Base-by-base conservation (phyloP, 495 filamentous ascomycete genomes). In the Neohortaea acidophila region DNA sequence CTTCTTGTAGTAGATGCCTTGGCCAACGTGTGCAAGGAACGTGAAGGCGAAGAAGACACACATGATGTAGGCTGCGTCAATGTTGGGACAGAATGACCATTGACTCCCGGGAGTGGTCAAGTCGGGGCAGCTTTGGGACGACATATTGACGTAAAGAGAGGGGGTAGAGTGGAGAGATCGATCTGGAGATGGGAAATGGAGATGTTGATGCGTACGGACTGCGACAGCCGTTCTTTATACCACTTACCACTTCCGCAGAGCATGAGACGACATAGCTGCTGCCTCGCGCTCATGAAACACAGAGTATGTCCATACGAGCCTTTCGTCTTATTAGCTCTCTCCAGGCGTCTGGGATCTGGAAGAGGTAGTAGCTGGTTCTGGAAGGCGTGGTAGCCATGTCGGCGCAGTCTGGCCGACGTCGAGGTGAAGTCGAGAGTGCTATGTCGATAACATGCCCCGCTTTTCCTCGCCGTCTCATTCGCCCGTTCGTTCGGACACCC, bases 11-110 rank as follows among this genome's bases (percentile, higher is more conserved):
- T 23, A 15, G 10, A 42, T 22, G 2, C 20, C 39, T 18, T 42
- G 29, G 23, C 20, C 30, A 5, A 42, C 20, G 22, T 42, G 39
- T 14, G 10, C 31, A 12, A 33, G 23, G 21, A 33, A 34, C 7
- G 30, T 23, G 4, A 42, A 8, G 9, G 19, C 39, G 25, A 42
- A 42, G 21, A 42, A 35, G n/a, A 42, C 30, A 17, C 24, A 11
- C 9, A 34, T 34, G 27, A 29, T 13, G 29, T 42, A 42, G n/a
- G 31, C 29, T 12, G 30, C 39, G 29, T 21, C 39, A 11, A 22
- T 14, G 7, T 21, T 25, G 11, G 39, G 39, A 35, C 39, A 42
- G 19, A 42, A 42, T 10, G 39, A 21, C 39, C 39, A 42, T 6
- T 24, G 19, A 23, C 23, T 34, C 17, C 21, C 32, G 10, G 32